These are phyloP conservation scores for Lactuca sativa DNA, from an alignment of 129 eudicot genomes.

Conservation along the genomic window DNA sequence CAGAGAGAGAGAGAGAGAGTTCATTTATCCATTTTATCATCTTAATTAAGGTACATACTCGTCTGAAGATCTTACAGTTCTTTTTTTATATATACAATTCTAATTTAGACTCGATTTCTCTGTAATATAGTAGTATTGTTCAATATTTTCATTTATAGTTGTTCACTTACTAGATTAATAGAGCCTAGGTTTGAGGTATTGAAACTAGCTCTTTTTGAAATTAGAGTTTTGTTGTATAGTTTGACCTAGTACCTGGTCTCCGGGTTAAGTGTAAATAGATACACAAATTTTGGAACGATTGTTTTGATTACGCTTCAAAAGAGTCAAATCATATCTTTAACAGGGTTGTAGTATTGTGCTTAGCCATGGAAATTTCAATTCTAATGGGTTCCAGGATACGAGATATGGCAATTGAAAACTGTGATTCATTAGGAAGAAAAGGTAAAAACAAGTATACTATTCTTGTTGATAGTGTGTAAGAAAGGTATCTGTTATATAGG, in stretches of 20 bases:
- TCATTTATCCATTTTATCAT: not conserved
- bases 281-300: not conserved
- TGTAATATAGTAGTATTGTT: not conserved
- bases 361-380: constrained; percentile 9
- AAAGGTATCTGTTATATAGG: no score
- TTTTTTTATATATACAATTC: no score
- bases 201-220: not conserved
- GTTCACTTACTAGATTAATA: not conserved
- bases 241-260: not conserved
- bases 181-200: not conserved
- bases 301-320: not conserved
- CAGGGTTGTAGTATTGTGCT: not conserved
- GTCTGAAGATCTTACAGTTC: not conserved
- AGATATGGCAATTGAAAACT: constrained; percentile 9
- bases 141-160: not conserved
- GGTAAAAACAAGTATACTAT: not conserved
- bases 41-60: not conserved
- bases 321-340: constrained; percentile 15
- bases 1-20: not conserved
- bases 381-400: constrained; percentile 14
- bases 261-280: no score
- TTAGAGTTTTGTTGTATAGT: not conserved
- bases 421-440: not conserved
- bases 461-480: no score
- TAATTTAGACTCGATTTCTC: not conserved